Conservation (phyloP, 257 asterid species). For the Hygrophila difformis region DNA sequence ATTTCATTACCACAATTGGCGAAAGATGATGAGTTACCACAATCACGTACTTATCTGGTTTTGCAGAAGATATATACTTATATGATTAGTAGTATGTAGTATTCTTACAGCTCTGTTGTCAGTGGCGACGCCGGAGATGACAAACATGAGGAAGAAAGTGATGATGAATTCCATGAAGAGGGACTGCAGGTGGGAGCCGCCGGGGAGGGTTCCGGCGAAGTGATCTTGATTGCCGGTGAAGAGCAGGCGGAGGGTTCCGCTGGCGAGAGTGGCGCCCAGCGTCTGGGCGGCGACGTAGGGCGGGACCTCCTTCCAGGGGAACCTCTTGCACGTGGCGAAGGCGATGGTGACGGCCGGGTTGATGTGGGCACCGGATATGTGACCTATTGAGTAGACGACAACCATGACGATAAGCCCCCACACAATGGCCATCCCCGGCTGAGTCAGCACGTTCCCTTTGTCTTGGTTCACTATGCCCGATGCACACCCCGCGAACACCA, state of each 20-base stretch:
- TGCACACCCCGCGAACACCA: constrained; percentile 74
- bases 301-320: constrained; percentile 86
- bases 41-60: too few relatives aligned
- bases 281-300: constrained; percentile 63
- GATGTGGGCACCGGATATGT: constrained; percentile 87
- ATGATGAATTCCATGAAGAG: constrained; percentile 63
- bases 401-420: constrained; percentile 91
- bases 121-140: constrained; percentile 90
- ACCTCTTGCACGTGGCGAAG: constrained; percentile 68
- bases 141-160: constrained; percentile 88
- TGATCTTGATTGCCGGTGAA: constrained; percentile 57
- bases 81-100: too few relatives aligned
- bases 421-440: constrained; percentile 62
- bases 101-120: constrained; percentile 75
- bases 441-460: constrained; percentile 42
- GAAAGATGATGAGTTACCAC: too few relatives aligned
- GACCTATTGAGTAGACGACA: constrained; percentile 76
- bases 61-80: too few relatives aligned
- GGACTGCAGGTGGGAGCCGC: constrained; percentile 53
- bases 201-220: constrained; percentile 67
- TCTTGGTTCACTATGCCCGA: constrained; percentile 62
- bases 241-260: constrained; percentile 69
- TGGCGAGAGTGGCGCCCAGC: constrained; percentile 59
- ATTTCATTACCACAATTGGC: too few relatives aligned
- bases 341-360: constrained; percentile 90